These are phyloP conservation scores for Malus orientalis DNA, from an alignment of 306 rosid genomes.

Conservation along the genomic window DNA sequence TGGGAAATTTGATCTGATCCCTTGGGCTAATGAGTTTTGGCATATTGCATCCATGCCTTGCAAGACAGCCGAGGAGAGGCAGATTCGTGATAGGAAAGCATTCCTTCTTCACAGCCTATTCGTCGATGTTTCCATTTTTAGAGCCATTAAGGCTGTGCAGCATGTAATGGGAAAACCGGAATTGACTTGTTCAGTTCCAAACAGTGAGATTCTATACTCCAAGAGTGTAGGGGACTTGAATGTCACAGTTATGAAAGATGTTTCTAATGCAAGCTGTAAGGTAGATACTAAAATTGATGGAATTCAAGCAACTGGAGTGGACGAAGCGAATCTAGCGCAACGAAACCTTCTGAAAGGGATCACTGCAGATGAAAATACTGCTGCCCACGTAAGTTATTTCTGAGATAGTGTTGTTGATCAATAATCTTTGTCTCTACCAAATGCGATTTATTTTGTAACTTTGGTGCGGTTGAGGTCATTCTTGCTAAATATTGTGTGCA, in stretches of 20 bases:
- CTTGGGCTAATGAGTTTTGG: slow-evolving; percentile 86
- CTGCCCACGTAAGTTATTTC: slow-evolving; percentile 74
- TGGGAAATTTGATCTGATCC: slow-evolving; percentile 64
- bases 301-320: slow-evolving; percentile 61
- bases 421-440: background rate
- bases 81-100: slow-evolving; percentile 85
- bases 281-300: slow-evolving; percentile 92
- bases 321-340: slow-evolving; percentile 49
- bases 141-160: slow-evolving; percentile 61
- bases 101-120: slow-evolving; percentile 92
- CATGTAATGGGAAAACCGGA: slow-evolving; percentile 42
- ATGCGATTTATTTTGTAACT: background rate
- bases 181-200: slow-evolving; percentile 27
- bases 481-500: slow-evolving; percentile 38
- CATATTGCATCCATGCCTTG: slow-evolving; percentile 83
- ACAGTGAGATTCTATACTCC: slow-evolving; percentile 32
- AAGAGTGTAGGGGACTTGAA: slow-evolving; percentile 77
- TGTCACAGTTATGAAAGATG: slow-evolving; percentile 63
- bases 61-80: slow-evolving; percentile 90
- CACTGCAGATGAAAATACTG: slow-evolving; percentile 97
- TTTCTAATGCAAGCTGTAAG: slow-evolving; percentile 70
- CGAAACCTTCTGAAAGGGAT: slow-evolving; percentile 90
- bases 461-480: slow-evolving; percentile 9
- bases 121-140: slow-evolving; percentile 79
- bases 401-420: slow-evolving; percentile 14